Evolutionary conservation across 176 grass and related monocot genomes (phyloP).

Genomic region (Zizania latifolia): DNA sequence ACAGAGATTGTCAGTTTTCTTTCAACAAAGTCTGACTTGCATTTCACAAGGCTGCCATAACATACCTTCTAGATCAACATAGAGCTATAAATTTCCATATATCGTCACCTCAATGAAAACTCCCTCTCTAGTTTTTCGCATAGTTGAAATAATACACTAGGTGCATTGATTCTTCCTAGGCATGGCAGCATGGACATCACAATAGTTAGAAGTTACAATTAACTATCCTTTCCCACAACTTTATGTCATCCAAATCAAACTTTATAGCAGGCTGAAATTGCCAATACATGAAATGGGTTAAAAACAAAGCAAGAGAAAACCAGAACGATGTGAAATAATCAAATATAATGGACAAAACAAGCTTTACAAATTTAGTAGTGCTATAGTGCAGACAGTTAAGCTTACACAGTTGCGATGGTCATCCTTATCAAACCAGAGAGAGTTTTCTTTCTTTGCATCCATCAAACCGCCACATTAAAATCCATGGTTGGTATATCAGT

Average conservation of each 20-base stretch:
- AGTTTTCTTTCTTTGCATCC: background rate
- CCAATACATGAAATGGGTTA: background rate
- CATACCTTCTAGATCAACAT: no score
- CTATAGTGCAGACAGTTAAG: background rate
- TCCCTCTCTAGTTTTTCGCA: no score
- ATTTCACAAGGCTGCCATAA: no score
- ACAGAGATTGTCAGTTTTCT: background rate
- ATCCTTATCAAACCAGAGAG: background rate
- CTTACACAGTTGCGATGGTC: background rate
- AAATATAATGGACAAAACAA: background rate
- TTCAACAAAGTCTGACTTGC: no score
- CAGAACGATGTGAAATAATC: background rate
- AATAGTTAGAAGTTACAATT: no score
- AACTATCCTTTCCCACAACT: background rate
- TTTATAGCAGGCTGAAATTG: background rate
- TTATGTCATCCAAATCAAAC: background rate
- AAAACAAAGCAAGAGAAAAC: background rate
- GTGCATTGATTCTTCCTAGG: background rate
- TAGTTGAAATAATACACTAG: no score
- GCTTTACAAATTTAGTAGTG: background rate
- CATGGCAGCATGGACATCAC: no score
- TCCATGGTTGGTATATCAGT: background rate
- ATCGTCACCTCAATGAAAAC: no score
- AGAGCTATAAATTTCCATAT: no score
- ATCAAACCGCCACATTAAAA: background rate